Evolutionary conservation across 2,329 filamentous ascomycete species (phyloP), one percentile per base, ranked within the genome.

Genomic region (Celoporthe dispersa): DNA sequence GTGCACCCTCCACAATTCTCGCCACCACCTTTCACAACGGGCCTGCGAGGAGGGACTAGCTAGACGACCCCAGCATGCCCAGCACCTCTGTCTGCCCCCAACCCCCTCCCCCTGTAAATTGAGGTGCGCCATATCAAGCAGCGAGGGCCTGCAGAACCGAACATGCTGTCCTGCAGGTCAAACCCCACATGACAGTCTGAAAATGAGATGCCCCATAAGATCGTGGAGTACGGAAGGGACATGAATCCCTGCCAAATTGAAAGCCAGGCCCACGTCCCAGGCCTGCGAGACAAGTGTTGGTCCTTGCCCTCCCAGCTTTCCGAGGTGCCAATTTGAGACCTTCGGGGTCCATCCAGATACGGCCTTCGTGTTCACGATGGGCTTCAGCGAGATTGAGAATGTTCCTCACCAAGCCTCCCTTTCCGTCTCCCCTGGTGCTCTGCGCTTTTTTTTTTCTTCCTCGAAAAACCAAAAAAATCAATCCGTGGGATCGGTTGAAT

Each of bases 241-340:
- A 44, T 39, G 31, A 35, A 68, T 28, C 66, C 66, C 44, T 63
- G 66, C 66, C 66, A 53, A 68, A 68, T 60, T 68, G 61, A 68
- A 44, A n/a, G 44, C 44, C 31, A 51, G 57, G 39, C 44, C 66
- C 55, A 60, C 59, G 39, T 28, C 41, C 59, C 25, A 67, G 66
- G 39, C 60, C 44, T 41, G 63, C 66, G 66, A 62, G 57, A 68
- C 70, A 63, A 61, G 61, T 35, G 66, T 57, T 67, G 70, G 68
- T 63, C 70, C 70, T 63, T 72, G 70, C 68, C 67, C 61, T 61
- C 68, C 65, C 65, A 67, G 70, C 68, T 70, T 66, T 61, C 68
- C 65, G 68, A 67, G 70, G 59, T 55, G 70, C 57, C 64, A 70
- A 72, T 64, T 55, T 70, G 68, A 66, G 64, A 71, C 65, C 68